These are phyloP conservation scores for Parasitella parasitica DNA, from an alignment of 371 early-diverging fungal species.

Conservation along the genomic window DNA sequence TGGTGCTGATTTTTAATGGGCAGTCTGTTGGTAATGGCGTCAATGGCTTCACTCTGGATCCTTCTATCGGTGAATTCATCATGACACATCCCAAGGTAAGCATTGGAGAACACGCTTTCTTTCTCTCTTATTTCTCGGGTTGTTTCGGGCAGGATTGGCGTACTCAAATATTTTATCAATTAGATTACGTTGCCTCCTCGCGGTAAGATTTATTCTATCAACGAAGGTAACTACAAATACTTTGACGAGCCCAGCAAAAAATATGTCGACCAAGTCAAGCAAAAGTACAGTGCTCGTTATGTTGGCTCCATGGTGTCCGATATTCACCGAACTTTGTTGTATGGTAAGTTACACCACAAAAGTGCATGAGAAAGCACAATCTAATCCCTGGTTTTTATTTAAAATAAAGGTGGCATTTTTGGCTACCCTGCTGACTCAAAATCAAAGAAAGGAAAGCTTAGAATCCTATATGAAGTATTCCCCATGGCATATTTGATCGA, in stretches of 20 bases:
- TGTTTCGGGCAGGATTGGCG: background rate
- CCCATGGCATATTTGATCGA: slow-evolving; percentile 96
- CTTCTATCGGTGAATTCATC: slow-evolving; percentile 96
- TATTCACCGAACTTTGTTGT: slow-evolving; percentile 96
- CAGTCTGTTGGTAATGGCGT: slow-evolving; percentile 88
- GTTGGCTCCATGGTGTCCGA: slow-evolving; percentile 99
- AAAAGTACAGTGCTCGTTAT: slow-evolving; percentile 95
- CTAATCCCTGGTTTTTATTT: background rate
- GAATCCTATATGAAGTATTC: slow-evolving; percentile 97
- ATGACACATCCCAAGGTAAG: slow-evolving; percentile 92
- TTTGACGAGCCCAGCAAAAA: slow-evolving; percentile 88
- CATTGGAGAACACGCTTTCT: background rate
- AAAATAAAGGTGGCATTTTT: slow-evolving; percentile 71
- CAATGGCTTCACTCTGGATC: slow-evolving; percentile 96
- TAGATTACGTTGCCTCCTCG: slow-evolving; percentile 77
- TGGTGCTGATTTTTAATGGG: slow-evolving; percentile 24
- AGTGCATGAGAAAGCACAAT: slow-evolving; percentile 1
- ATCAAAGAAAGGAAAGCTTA: slow-evolving; percentile 90
- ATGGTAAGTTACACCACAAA: slow-evolving; percentile 44
- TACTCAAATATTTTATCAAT: too few relatives aligned
- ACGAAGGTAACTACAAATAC: slow-evolving; percentile 95
- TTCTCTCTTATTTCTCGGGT: background rate
- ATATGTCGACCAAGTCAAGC: slow-evolving; percentile 87
- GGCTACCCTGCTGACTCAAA: slow-evolving; percentile 86
- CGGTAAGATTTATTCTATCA: slow-evolving; percentile 97